Base-by-base conservation (phyloP, 108 stramenopile species). In the Nitzschia palea region DNA sequence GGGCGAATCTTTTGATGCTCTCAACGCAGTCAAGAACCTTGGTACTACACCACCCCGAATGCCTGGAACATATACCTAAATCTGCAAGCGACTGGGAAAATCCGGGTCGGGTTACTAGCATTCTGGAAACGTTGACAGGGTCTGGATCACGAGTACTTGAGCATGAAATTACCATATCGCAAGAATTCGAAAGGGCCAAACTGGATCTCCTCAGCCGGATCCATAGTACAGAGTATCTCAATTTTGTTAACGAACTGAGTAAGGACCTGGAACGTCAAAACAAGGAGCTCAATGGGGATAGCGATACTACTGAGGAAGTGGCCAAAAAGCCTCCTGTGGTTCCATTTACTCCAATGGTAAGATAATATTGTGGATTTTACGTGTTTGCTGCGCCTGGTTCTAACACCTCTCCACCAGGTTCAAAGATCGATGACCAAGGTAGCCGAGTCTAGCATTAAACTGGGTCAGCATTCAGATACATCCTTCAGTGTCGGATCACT, bases 1-100 rank as follows among this genome's bases (percentile, higher is more conserved):
- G 89, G 42, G 82, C 78, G 55, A 83, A 83, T 68, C 45, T 88
- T 28, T 60, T 90, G 40, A 52, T 45, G 26, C 65, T 37, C 37
- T 90, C 87, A 8, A 43, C 83, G 8, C 85, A 87, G 42, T 85
- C 84, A 23, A 69, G 92, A 66, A 90, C 95, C 34, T 71, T 96
- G 42, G 84, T 96, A 6, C 70, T 96, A 43, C 87, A 96, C 65
- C 95, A 96, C 67, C 89, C 89, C 15, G 95, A 96, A 82, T 96
- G 90, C 74, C 80, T 90, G 22, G 90, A 93, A 26, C 95, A 96
- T 45, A 62, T 76, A 43, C 78, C 90, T 4, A 91, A 93, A 67
- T 69, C 80, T 31, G 67, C 66, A 33, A 74, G 84, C 28, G 95
- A 96, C 65, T 96, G 95, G 95, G 95, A 96, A 75, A 79, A 76